Evolutionary conservation across 768 basidiomycete species (phyloP).

Genomic region (Suillus hirtellus): DNA sequence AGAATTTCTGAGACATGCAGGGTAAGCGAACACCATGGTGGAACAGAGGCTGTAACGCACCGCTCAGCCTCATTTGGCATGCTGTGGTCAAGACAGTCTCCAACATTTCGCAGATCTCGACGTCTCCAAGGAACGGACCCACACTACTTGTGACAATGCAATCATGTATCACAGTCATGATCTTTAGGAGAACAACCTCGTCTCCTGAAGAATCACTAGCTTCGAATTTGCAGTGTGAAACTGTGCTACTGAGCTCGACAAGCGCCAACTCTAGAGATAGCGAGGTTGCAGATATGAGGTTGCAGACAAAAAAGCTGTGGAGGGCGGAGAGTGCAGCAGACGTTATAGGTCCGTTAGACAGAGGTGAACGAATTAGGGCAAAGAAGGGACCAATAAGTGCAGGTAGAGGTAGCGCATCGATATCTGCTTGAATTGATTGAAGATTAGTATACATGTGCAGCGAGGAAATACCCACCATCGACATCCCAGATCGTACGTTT

Average conservation of each 20-base stretch:
- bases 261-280: conserved; percentile 64
- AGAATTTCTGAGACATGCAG: conserved; percentile 63
- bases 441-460: not conserved
- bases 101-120: conserved; percentile 97
- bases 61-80: conserved; percentile 95
- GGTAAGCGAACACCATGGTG: conserved; percentile 17
- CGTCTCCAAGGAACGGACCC: conserved; percentile 77
- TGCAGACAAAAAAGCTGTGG: conserved; percentile 83
- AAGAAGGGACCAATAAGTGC: conserved; percentile 85
- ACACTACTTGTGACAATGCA: conserved; percentile 68
- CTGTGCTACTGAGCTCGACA: conserved; percentile 80
- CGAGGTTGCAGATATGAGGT: conserved; percentile 62
- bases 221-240: conserved; percentile 97
- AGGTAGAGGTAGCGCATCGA: conserved; percentile 56
- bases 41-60: conserved; percentile 46
- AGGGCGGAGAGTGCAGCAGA: conserved; percentile 89
- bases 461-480: conserved; percentile 48
- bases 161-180: conserved; percentile 86
- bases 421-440: conserved; percentile 43
- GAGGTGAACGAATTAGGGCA: conserved; percentile 86
- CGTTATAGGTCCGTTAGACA: conserved; percentile 96
- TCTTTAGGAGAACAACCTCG: conserved; percentile 91
- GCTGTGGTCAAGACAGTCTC: conserved; percentile 97
- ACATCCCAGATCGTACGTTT: conserved; percentile 71
- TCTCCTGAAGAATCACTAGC: conserved; percentile 97